phyloP scores from a whole-genome alignment of 495 filamentous ascomycete genomes.

The Talaromyces wortmannii region DNA sequence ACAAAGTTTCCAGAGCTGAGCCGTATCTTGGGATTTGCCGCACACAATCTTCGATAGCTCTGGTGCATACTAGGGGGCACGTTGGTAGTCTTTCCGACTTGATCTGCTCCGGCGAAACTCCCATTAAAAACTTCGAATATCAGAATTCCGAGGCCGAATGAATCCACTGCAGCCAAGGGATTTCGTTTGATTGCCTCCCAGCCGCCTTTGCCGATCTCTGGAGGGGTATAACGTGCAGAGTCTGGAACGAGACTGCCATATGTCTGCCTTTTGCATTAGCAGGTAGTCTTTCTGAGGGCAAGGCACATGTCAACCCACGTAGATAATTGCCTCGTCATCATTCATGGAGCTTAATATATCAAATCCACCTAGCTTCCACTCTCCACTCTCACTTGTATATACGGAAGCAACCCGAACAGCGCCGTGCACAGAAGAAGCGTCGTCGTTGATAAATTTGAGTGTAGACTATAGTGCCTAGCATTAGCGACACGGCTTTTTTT shows the following conservation, averaged over 20 bases:
- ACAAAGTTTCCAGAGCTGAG: constrained; percentile 80
- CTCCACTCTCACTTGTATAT: constrained; percentile 88
- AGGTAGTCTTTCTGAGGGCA: constrained; percentile 6
- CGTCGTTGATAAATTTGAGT: constrained; percentile 90
- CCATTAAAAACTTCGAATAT: constrained; percentile 93
- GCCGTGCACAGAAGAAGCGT: constrained; percentile 85
- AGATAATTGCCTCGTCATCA: constrained; percentile 87
- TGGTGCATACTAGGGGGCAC: constrained; percentile 83
- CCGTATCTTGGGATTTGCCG: constrained; percentile 82
- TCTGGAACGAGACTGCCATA: constrained; percentile 85
- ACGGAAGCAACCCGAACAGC: constrained; percentile 77
- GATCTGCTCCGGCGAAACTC: constrained; percentile 59
- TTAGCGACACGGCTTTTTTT: constrained; percentile 1
- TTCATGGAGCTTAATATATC: constrained; percentile 92
- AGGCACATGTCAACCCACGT: constrained; percentile 46
- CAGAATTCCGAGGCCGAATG: constrained; percentile 77
- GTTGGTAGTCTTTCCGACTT: constrained; percentile 75
- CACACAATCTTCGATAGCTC: constrained; percentile 80
- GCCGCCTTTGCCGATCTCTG: constrained; percentile 76
- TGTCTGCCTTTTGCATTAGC: constrained; percentile 39
- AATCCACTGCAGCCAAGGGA: constrained; percentile 74
- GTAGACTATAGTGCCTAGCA: constrained; percentile 53
- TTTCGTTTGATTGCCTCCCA: constrained; percentile 86
- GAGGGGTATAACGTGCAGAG: constrained; percentile 70
- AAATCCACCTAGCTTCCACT: constrained; percentile 94